Conservation (phyloP, 805 yeast species). For the Kodamaea kakaduensis region DNA sequence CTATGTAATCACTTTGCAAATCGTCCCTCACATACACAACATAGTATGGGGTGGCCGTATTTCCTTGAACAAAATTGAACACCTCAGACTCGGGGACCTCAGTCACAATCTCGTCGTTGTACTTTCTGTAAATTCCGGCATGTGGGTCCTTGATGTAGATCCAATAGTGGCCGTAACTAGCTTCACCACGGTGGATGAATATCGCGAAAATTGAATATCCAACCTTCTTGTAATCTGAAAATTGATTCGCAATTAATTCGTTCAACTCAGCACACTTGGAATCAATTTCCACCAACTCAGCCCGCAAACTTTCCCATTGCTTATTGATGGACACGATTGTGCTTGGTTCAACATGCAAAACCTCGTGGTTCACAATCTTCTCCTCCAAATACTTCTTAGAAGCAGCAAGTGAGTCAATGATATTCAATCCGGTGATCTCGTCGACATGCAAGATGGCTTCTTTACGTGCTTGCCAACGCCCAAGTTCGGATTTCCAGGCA, state of each 20-base stretch:
- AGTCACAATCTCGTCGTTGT: slow-evolving; percentile 92
- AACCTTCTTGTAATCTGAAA: slow-evolving; percentile 52
- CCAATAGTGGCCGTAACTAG: slow-evolving; percentile 97
- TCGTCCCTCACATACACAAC: slow-evolving; percentile 76
- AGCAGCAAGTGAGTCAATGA: slow-evolving; percentile 44
- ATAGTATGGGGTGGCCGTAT: slow-evolving; percentile 92
- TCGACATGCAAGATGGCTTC: slow-evolving; percentile 41
- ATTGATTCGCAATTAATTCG: slow-evolving; percentile 53
- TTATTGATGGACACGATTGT: slow-evolving; percentile 47
- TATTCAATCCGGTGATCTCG: slow-evolving; percentile 27
- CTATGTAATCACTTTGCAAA: slow-evolving; percentile 47
- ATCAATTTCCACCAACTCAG: slow-evolving; percentile 42
- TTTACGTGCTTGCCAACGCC: slow-evolving; percentile 37
- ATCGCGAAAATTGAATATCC: slow-evolving; percentile 88
- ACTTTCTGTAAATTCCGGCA: slow-evolving; percentile 70
- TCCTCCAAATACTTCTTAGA: slow-evolving; percentile 55
- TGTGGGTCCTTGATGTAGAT: slow-evolving; percentile 79
- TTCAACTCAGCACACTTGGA: slow-evolving; percentile 43
- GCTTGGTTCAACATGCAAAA: slow-evolving; percentile 36
- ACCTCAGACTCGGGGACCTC: slow-evolving; percentile 67
- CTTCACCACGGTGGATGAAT: slow-evolving; percentile 94
- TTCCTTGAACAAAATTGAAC: slow-evolving; percentile 59
- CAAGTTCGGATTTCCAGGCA: slow-evolving; percentile 58
- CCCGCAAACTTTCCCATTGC: slow-evolving; percentile 45
- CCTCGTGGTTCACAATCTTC: slow-evolving; percentile 32